Evolutionary conservation across 2,329 filamentous ascomycete species (phyloP).

Genomic region (Hymenoscyphus fraxineus): DNA sequence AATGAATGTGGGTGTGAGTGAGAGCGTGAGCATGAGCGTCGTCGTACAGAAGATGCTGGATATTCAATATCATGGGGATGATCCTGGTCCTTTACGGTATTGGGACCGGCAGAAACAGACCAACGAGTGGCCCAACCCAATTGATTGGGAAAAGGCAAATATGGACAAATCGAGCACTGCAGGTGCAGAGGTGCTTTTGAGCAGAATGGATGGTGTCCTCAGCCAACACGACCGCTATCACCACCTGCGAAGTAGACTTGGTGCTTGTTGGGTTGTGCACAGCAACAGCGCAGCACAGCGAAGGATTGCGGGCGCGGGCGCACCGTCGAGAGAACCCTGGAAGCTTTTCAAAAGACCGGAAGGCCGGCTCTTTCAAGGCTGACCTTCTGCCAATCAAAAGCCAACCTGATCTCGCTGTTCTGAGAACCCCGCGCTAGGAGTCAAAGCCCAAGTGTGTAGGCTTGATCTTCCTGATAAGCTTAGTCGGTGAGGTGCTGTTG

Average conservation of each 20-base stretch:
- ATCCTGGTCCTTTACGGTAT: background rate
- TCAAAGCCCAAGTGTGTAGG: background rate
- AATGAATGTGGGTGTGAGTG: background rate
- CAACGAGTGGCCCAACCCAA: background rate
- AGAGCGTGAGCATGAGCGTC: too few species aligned
- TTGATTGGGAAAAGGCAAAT: background rate
- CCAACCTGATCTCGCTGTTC: background rate
- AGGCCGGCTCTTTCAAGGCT: background rate
- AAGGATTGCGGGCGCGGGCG: background rate
- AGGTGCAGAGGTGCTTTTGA: background rate
- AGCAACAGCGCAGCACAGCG: too few species aligned
- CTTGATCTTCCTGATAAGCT: background rate
- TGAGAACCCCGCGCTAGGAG: background rate
- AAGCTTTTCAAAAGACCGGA: background rate
- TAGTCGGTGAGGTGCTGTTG: background rate
- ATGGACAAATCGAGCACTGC: background rate
- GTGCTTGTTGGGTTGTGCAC: too few species aligned
- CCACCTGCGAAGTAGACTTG: background rate
- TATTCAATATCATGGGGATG: background rate
- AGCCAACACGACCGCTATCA: background rate
- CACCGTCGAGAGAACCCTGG: background rate
- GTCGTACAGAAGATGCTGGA: conserved; percentile 2
- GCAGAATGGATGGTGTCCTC: background rate
- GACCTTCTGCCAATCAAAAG: background rate
- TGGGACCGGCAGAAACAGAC: background rate